Conservation (phyloP, 2,329 filamentous ascomycete genomes). For the Trichophaea hybrida region DNA sequence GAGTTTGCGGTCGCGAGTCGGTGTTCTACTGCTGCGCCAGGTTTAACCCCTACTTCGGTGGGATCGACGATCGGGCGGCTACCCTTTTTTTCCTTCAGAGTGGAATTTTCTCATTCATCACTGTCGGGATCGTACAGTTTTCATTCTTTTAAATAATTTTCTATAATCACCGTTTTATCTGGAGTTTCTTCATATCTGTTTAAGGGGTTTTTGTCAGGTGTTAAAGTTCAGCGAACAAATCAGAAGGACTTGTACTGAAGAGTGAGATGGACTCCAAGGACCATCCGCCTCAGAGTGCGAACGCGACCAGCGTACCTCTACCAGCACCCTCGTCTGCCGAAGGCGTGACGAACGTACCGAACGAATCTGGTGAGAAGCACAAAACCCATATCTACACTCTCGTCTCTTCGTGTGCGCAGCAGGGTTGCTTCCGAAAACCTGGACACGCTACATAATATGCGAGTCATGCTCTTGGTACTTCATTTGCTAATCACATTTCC, state of each 20-base stretch:
- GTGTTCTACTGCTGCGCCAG: background rate
- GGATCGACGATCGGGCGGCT: conserved; percentile 3
- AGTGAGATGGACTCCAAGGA: background rate
- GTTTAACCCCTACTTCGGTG: background rate
- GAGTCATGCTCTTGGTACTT: background rate
- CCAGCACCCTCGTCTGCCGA: background rate
- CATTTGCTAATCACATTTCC: conserved; percentile 5
- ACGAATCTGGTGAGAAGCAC: background rate
- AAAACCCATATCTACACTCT: background rate
- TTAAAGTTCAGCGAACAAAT: background rate
- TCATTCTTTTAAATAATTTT: conserved; percentile 3
- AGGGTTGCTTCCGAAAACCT: background rate
- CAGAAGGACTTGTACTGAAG: background rate
- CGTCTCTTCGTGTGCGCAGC: background rate
- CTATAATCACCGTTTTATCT: background rate
- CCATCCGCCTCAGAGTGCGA: background rate
- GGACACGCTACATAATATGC: background rate
- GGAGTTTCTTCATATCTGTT: background rate
- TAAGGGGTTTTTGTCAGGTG: background rate
- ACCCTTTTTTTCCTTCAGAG: background rate
- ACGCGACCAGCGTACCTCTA: background rate
- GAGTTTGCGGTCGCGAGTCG: background rate
- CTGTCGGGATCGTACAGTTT: background rate
- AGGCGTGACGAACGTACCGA: background rate
- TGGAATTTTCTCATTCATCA: conserved; percentile 3